Evolutionary conservation across 371 early-diverging fungal species (phyloP).

Genomic region (Saksenaea oblongispora): DNA sequence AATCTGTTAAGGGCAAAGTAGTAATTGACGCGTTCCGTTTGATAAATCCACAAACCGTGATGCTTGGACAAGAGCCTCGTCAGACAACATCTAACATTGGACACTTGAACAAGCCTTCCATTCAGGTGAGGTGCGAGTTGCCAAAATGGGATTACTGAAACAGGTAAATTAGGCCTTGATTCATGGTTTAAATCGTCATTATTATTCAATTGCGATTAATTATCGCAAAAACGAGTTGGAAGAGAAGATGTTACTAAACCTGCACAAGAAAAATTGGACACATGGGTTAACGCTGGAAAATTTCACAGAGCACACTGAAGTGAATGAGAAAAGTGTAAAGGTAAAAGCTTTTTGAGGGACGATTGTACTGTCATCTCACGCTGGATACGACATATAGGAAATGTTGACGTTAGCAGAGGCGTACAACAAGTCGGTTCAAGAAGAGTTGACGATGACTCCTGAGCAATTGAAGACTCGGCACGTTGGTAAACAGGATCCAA

Average conservation of each 20-base stretch:
- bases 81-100: slow-evolving; percentile 99
- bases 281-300: slow-evolving; percentile 91
- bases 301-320: slow-evolving; percentile 77
- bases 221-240: slow-evolving; percentile 99
- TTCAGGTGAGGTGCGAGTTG: slow-evolving; percentile 69
- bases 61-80: slow-evolving; percentile 96
- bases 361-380: background rate
- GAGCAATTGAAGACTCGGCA: slow-evolving; percentile 96
- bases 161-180: slow-evolving; percentile 79
- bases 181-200: slow-evolving; percentile 99
- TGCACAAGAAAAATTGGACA: slow-evolving; percentile 99
- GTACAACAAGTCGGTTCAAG: slow-evolving; percentile 95
- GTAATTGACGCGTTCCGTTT: slow-evolving; percentile 99
- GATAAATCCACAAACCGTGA: slow-evolving; percentile 90
- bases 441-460: slow-evolving; percentile 91
- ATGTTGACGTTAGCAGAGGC: slow-evolving; percentile 89
- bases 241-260: slow-evolving; percentile 98
- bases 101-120: slow-evolving; percentile 98
- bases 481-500: slow-evolving; percentile 98
- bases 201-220: slow-evolving; percentile 99
- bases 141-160: slow-evolving; percentile 35
- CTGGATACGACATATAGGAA: slow-evolving; percentile 34
- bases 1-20: slow-evolving; percentile 99
- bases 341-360: slow-evolving; percentile 35
- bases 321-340: slow-evolving; percentile 85